phyloP scores from a whole-genome alignment of 257 asterid genomes.

The Nicotiana undulata region DNA sequence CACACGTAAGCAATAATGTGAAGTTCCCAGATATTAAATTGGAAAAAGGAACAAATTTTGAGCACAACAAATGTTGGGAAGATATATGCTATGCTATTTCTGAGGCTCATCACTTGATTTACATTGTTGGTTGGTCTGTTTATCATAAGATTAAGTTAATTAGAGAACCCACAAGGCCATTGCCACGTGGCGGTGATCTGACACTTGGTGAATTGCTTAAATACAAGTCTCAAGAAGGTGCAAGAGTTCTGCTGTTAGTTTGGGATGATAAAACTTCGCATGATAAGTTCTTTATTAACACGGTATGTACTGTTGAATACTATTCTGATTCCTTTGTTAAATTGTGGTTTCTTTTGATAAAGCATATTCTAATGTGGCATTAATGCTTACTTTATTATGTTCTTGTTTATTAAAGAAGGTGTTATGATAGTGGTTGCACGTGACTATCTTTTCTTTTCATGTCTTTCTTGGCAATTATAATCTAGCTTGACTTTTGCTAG shows the following conservation, averaged over 20 bases:
- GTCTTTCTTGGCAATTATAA: neutral
- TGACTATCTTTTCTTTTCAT: neutral
- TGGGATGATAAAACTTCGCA: slow-evolving; percentile 99
- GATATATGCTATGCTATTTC: slow-evolving; percentile 78
- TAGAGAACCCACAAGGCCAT: slow-evolving; percentile 65
- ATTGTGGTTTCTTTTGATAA: neutral
- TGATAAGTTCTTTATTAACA: slow-evolving; percentile 45
- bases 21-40: slow-evolving; percentile 47
- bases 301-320: slow-evolving; percentile 35
- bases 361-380: neutral
- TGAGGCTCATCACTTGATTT: slow-evolving; percentile 86
- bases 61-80: slow-evolving; percentile 70
- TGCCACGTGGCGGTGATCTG: slow-evolving; percentile 85
- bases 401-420: neutral
- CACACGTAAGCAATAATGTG: slow-evolving; percentile 38
- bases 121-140: slow-evolving; percentile 89
- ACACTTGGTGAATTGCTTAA: slow-evolving; percentile 84
- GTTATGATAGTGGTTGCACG: neutral
- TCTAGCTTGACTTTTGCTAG: slow-evolving; percentile 1
- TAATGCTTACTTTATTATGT: neutral
- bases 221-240: slow-evolving; percentile 93
- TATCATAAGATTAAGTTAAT: slow-evolving; percentile 62
- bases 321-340: neutral
- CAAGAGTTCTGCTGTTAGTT: slow-evolving; percentile 66
- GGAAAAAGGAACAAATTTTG: slow-evolving; percentile 43